These are phyloP conservation scores for Cubamyces sp. DNA, from an alignment of 768 basidiomycete genomes.

Conservation along the genomic window DNA sequence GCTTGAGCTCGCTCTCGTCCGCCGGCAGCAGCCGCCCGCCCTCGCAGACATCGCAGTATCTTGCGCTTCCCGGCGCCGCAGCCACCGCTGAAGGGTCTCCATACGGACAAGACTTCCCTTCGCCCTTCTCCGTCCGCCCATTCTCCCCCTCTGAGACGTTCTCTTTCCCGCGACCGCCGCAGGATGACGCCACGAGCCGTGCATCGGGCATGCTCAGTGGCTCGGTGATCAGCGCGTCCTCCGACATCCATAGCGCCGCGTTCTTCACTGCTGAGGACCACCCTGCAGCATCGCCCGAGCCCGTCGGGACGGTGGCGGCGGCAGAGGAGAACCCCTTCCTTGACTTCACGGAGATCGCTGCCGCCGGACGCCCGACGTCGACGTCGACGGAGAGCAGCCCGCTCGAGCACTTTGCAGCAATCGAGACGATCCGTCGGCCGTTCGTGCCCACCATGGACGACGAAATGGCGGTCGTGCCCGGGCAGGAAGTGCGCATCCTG, in stretches of 20 bases:
- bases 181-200: conserved; percentile 13
- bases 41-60: conserved; percentile 21
- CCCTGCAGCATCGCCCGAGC: conserved; percentile 4
- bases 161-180: conserved; percentile 68
- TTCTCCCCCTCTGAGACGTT: conserved; percentile 72
- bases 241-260: conserved; percentile 5
- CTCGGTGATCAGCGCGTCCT: conserved; percentile 3
- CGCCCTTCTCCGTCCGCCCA: conserved; percentile 66
- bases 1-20: conserved; percentile 40
- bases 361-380: not conserved
- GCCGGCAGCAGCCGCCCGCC: conserved; percentile 18
- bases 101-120: conserved; percentile 36
- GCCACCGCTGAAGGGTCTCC: conserved; percentile 18
- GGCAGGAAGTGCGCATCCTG: conserved; percentile 57
- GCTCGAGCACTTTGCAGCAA: conserved; percentile 45
- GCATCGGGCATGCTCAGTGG: conserved; percentile 12
- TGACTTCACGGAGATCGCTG: conserved; percentile 24
- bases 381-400: conserved; percentile 32
- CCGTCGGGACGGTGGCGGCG: not conserved
- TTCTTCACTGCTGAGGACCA: conserved; percentile 10
- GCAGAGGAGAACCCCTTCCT: conserved; percentile 33
- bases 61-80: conserved; percentile 16
- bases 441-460: conserved; percentile 61
- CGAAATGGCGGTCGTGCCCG: conserved; percentile 56
- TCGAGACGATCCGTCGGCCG: conserved; percentile 57